Evolutionary conservation across 257 asterid species (phyloP), one percentile per base, ranked within the genome.

Genomic region (Solanum pennellii): DNA sequence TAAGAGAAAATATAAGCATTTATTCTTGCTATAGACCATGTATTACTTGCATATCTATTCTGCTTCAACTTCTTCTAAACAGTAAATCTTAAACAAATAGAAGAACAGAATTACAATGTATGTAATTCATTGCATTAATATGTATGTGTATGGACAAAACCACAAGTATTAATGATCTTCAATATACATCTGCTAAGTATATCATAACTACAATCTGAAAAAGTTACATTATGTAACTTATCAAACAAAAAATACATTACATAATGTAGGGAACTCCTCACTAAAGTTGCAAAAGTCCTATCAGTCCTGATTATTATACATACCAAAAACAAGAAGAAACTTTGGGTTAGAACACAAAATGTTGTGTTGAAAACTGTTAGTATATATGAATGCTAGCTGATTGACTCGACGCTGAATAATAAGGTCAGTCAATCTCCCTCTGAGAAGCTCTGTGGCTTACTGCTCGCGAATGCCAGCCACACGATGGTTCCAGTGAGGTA

Each of bases 391-490:
- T 27, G 66, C 27, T 47, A 10, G 69, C 41, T 29, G 68, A 80
- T 80, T 23, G n/a, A 49, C 44, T 31, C 31, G 29, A 76, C 2
- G 68, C 29, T 80, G 69, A 9, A 29, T 80, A 80, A 80, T 45
- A 49, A 29, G 47, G 66, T 85, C 25, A 33, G 66, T 85, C 83
- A 85, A 77, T 94, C 94, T 18, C 86, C 88, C 89, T 89, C 92
- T 3, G 92, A 91, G 94, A 97, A 97, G 79, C 90, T 92, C 86
- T 95, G 98, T 8, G 98, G 97, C 90, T 94, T 87, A 89, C 99
- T 95, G 94, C 99, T 97, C 5, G 99, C 99, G 45, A 97, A 89
- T 47, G 93, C 92, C 92, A 97, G 89, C 99, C 99, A 97, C 68
- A 95, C 94, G 20, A 97, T 25, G 18, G 99, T 95, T 72, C 99